Evolutionary conservation across 2,329 filamentous ascomycete species (phyloP).

Genomic region (Zymoseptoria ardabiliae): DNA sequence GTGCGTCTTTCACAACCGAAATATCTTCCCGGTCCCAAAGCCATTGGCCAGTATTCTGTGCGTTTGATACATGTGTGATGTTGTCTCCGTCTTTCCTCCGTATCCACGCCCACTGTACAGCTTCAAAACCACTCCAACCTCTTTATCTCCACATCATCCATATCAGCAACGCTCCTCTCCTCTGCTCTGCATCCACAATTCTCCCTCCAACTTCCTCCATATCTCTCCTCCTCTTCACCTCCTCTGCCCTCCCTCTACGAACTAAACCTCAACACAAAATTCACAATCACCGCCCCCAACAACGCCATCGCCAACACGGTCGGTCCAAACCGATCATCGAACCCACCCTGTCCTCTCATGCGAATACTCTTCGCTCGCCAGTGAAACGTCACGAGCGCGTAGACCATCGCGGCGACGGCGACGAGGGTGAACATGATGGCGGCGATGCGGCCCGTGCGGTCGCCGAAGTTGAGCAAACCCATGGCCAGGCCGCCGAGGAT

Average conservation of each 20-base stretch:
- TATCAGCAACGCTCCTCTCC: not conserved
- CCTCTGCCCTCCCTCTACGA: slow-evolving; percentile 4
- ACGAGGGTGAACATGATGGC: slow-evolving; percentile 91
- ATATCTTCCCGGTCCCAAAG: too few species aligned
- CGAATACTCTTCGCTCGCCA: slow-evolving; percentile 93
- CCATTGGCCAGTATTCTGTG: not conserved
- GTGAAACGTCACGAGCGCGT: slow-evolving; percentile 90
- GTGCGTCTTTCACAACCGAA: not conserved
- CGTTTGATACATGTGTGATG: not conserved
- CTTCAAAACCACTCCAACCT: not conserved
- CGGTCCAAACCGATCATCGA: slow-evolving; percentile 92
- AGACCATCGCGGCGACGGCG: slow-evolving; percentile 90
- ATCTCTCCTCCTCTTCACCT: not conserved
- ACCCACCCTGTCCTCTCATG: slow-evolving; percentile 83
- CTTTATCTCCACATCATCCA: not conserved
- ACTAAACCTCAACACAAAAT: slow-evolving; percentile 75
- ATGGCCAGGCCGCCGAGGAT: slow-evolving; percentile 94
- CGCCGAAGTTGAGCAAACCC: slow-evolving; percentile 96
- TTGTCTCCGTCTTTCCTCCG: not conserved
- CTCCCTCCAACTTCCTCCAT: not conserved
- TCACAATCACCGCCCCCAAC: slow-evolving; percentile 83
- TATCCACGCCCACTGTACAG: not conserved
- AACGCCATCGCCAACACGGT: slow-evolving; percentile 83
- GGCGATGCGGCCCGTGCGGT: slow-evolving; percentile 78
- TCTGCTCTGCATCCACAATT: too few species aligned